A percentile compares a stretch with the other conserved stretches of the same genome.
These are phyloP conservation scores for Eutypa lata DNA, from an alignment of 2,329 filamentous ascomycete species.

Conservation along the genomic window DNA sequence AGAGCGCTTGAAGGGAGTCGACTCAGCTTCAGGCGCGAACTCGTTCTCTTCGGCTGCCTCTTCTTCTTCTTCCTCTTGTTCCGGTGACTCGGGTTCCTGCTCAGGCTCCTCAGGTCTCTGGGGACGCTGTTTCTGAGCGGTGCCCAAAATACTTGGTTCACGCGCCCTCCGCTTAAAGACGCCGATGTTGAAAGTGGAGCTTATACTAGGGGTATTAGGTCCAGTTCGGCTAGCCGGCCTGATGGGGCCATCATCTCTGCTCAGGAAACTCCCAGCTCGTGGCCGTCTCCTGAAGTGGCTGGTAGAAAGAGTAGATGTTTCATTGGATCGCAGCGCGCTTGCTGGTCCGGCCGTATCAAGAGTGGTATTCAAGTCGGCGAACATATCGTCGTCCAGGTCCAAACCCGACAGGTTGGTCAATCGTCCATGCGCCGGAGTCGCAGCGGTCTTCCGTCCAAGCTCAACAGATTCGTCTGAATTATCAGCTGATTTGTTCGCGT, in stretches of 20 bases:
- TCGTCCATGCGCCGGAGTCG: conserved; percentile 23
- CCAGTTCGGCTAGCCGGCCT: conserved; percentile 31
- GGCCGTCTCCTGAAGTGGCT: conserved; percentile 29
- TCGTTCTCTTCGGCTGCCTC: conserved; percentile 40
- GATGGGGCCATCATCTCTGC: conserved; percentile 28
- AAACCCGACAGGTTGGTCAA: conserved; percentile 26
- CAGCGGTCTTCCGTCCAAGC: conserved; percentile 18
- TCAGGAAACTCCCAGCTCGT: conserved; percentile 30
- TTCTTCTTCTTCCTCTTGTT: conserved; percentile 44
- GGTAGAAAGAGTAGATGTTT: conserved; percentile 28
- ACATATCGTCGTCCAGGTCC: conserved; percentile 30
- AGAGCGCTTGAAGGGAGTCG: conserved; percentile 58
- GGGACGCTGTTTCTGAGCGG: conserved; percentile 40
- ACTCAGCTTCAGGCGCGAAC: conserved; percentile 64
- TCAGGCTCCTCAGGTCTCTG: conserved; percentile 28
- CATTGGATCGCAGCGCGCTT: conserved; percentile 27
- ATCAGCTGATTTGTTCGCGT: conserved; percentile 5
- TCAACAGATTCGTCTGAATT: conserved; percentile 15
- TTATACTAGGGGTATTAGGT: conserved; percentile 27
- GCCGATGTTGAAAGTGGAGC: conserved; percentile 49
- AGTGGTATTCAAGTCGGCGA: conserved; percentile 31
- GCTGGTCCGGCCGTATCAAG: conserved; percentile 23
- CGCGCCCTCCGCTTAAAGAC: conserved; percentile 55
- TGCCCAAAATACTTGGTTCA: conserved; percentile 61
- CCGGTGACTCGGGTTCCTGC: conserved; percentile 31